A percentile compares a stretch with the other conserved stretches of the same genome.
These are phyloP conservation scores for Cordyceps fumosorosea DNA, from an alignment of 2,329 filamentous ascomycete genomes.

Conservation along the genomic window DNA sequence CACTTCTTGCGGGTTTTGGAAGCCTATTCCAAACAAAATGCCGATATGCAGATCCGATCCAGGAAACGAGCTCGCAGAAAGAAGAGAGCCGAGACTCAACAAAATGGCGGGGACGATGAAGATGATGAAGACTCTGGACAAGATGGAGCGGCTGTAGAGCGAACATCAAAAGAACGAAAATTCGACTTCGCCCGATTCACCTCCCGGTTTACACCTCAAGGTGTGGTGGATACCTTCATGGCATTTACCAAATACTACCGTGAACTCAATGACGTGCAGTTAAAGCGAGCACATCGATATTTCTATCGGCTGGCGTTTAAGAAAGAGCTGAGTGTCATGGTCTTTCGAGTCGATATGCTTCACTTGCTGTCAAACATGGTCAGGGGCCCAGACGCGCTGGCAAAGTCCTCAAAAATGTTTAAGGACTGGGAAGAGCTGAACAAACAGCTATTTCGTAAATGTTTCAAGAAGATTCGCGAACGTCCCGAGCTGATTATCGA, in stretches of 20 bases:
- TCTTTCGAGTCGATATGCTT: conserved; percentile 88
- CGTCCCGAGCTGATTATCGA: conserved; percentile 82
- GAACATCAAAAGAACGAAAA: conserved; percentile 72
- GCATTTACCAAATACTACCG: conserved; percentile 71
- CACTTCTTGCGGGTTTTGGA: conserved; percentile 90
- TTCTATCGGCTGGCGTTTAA: conserved; percentile 95
- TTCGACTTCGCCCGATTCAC: conserved; percentile 89
- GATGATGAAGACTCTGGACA: conserved; percentile 65
- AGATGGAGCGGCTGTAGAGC: conserved; percentile 64
- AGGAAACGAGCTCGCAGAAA: conserved; percentile 66
- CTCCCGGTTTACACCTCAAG: conserved; percentile 73
- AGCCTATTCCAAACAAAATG: conserved; percentile 88
- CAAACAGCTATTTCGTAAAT: conserved; percentile 74
- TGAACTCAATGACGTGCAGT: conserved; percentile 70
- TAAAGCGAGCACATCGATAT: conserved; percentile 89
- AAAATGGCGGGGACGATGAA: conserved; percentile 35
- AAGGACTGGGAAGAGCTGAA: conserved; percentile 89
- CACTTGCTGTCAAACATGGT: conserved; percentile 85
- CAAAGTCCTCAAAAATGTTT: conserved; percentile 58
- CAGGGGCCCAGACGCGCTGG: conserved; percentile 74
- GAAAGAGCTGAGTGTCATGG: conserved; percentile 79
- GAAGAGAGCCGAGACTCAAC: conserved; percentile 46
- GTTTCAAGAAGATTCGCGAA: conserved; percentile 78
- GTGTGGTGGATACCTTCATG: conserved; percentile 83
- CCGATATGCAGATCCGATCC: conserved; percentile 86